Evolutionary conservation across 208 protist genomes (phyloP), one percentile per base, ranked within the genome.

Genomic region (Porcisia deanei): DNA sequence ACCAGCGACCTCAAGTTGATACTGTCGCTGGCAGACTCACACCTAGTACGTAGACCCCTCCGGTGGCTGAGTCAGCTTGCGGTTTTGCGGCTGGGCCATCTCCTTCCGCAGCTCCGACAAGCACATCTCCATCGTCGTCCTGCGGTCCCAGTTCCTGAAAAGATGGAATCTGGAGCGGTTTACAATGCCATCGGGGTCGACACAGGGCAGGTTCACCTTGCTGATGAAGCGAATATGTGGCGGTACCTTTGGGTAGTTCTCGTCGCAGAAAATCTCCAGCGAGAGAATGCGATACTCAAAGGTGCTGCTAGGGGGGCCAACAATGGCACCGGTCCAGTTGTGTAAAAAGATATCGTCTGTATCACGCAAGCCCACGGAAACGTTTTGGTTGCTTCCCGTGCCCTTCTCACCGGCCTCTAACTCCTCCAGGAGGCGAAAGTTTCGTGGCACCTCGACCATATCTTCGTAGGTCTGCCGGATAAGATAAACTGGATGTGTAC

Each of bases 321-420:
- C 88, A 54, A 98, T 98, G 20, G 94, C 96, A 79, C 92, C 94
- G 75, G 96, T 98, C 94, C 94, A 98, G 80, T 96, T 77, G 75
- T 96, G 94, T 57, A 98, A 86, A 76, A 87, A 96, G 75, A 98
- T 98, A 80, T 98, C 94, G 45, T 88, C 88, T 25, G 87, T 96
- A 84, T 94, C 91, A 55, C 90, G 85, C 73, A 98, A 88, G 43
- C 94, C 94, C 47, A 98, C 91, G 12, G 91, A 96, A 66, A 98
- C 92, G 78, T 91, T 96, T 79, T 94, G 91, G 80, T 96, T 96
- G 71, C 78, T 75, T 61, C 92, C 91, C 3, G 88, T 93, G 61
- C 90, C 94, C 85, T 98, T 98, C 78, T 98, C 94, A n/a, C 92
- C 94, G 9, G 90, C 88, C 88, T 98, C 94, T 8, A 98, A 84